These are phyloP conservation scores for Epichloe typhina DNA, from an alignment of 2,329 filamentous ascomycete genomes.

Conservation along the genomic window DNA sequence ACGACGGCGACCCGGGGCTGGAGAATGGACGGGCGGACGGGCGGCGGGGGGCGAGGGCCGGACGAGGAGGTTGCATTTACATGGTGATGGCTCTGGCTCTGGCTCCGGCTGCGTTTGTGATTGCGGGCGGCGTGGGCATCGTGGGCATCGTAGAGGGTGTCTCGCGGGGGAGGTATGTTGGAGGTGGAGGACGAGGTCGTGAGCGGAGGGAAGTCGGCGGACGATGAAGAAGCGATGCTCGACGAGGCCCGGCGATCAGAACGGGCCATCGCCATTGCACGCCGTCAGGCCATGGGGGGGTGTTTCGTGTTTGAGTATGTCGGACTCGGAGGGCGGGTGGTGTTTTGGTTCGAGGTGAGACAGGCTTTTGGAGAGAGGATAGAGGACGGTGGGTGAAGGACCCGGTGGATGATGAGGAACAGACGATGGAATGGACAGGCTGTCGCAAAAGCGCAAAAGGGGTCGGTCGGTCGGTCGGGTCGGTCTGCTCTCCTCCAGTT, in stretches of 20 bases:
- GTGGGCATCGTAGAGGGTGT: neutral
- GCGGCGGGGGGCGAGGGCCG: neutral
- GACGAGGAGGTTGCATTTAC: neutral
- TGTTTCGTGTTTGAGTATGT: neutral
- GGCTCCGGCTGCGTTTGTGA: constrained; percentile 2
- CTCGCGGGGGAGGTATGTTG: neutral
- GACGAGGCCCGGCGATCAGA: constrained; percentile 11
- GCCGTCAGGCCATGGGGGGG: constrained; percentile 11
- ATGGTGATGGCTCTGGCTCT: neutral
- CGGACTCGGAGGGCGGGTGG: neutral
- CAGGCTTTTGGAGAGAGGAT: too few relatives aligned
- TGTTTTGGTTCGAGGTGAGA: too few relatives aligned
- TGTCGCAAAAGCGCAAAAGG: too few relatives aligned
- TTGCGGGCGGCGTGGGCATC: neutral
- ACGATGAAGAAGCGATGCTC: constrained; percentile 6
- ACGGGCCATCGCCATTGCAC: constrained; percentile 11
- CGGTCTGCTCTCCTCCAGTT: too few relatives aligned
- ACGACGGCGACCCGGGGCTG: constrained; percentile 70
- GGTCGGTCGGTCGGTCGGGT: too few relatives aligned
- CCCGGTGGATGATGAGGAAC: too few relatives aligned
- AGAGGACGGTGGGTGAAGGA: too few relatives aligned
- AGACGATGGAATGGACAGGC: too few relatives aligned
- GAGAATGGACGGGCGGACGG: constrained; percentile 33
- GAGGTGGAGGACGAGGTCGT: constrained; percentile 1
- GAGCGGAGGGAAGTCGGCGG: constrained; percentile 2